Evolutionary conservation across 2,329 filamentous ascomycete genomes (phyloP).

Genomic region (Sordariomycetes sp.): DNA sequence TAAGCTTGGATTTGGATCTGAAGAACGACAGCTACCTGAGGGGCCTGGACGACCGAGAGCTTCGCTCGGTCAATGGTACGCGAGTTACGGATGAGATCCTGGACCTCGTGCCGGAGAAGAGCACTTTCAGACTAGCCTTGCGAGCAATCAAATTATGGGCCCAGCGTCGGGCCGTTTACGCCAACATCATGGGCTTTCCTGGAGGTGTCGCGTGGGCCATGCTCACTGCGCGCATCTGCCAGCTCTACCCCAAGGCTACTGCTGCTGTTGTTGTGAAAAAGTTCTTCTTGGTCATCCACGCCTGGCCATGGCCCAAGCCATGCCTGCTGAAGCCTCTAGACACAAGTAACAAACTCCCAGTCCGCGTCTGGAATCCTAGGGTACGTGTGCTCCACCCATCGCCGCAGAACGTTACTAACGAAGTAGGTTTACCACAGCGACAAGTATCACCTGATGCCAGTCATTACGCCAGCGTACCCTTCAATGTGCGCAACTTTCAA

Average conservation of each 20-base stretch:
- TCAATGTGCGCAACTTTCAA: conserved; percentile 98
- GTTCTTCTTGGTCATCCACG: conserved; percentile 86
- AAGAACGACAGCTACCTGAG: conserved; percentile 78
- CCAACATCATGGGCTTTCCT: conserved; percentile 92
- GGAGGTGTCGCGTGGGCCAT: conserved; percentile 98
- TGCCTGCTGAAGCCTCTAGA: conserved; percentile 84
- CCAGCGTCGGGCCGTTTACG: conserved; percentile 83
- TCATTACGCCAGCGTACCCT: conserved; percentile 95
- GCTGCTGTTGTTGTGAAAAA: conserved; percentile 83
- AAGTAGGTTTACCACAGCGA: conserved; percentile 77
- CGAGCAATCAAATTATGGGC: conserved; percentile 96
- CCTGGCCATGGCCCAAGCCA: conserved; percentile 93
- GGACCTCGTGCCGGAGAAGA: conserved; percentile 76
- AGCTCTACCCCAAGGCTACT: conserved; percentile 88
- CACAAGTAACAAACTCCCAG: conserved; percentile 66
- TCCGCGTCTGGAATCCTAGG: conserved; percentile 91
- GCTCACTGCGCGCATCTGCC: conserved; percentile 90
- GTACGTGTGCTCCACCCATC: conserved; percentile 39
- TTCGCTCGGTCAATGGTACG: conserved; percentile 87
- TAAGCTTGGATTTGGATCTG: conserved; percentile 59
- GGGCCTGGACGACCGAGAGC: conserved; percentile 76
- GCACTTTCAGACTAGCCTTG: conserved; percentile 80
- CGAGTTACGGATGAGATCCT: conserved; percentile 92
- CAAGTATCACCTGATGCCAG: conserved; percentile 85
- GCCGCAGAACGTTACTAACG: too few species aligned